Evolutionary conservation across 202 grass and related monocot genomes (phyloP), one percentile per base, ranked within the genome.

Genomic region (Elaeis oleifera): DNA sequence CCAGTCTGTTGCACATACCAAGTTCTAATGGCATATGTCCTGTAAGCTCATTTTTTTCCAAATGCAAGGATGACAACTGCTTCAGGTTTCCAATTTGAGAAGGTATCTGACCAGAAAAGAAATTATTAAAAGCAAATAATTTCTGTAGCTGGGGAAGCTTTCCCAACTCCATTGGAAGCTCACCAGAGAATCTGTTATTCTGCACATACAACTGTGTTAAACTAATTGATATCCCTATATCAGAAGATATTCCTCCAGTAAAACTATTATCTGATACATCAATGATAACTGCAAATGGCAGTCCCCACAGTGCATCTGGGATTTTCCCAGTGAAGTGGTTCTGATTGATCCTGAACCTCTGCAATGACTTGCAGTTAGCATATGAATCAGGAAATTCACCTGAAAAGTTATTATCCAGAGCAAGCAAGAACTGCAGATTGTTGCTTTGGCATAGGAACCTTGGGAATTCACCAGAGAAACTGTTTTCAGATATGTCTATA

Each of bases 401-500:
- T 44, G 85, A 89, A 68, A 97, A 97, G 44, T 92, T 82, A 62
- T 97, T 97, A 52, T 65, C 81, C 65, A 97, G 79, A 64, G 88
- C 94, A 70, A 97, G 76, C 74, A 97, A 77, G 58, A 79, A 97
- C 64, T 75, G 81, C 21, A 97, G 15, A 14, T 84, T 97, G 52
- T 80, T 69, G 52, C 86, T 89, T 86, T 89, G 71, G 55, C 88
- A 92, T 26, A 97, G 68, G 60, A 82, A 97, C 64, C 80, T 83
- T 0, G 94, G 94, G 71, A 92, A 97, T 59, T 85, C 78, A 23
- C 92, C 92, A 9, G 79, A 79, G 58, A 97, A 97, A 65, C 76
- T 86, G 25, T 97, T 97, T 52, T 86, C 84, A 56, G 92, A 97
- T 85, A 97, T 97, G 69, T 97, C 92, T 18, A 97, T 84, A 57